phyloP scores from a whole-genome alignment of 2,329 filamentous ascomycete genomes.

The Nigrospora sphaerica region DNA sequence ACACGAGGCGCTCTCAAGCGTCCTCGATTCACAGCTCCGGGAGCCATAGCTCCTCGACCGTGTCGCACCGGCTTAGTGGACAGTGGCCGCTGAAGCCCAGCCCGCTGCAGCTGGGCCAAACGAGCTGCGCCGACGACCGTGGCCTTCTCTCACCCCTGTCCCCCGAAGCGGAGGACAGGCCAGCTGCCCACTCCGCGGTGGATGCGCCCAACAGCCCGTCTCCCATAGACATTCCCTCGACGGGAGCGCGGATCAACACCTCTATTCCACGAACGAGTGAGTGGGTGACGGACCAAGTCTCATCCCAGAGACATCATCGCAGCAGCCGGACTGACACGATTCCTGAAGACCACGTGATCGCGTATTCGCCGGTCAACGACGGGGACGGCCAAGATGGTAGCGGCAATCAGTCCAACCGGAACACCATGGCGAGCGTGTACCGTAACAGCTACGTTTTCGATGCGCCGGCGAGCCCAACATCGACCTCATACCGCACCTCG shows the following conservation, averaged over 20 bases:
- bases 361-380: neutral
- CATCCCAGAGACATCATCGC: neutral
- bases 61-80: neutral
- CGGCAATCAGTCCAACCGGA: neutral
- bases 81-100: neutral
- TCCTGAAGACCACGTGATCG: neutral
- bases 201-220: too few species aligned
- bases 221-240: too few species aligned
- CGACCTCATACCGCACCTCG: slow-evolving; percentile 1
- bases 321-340: neutral
- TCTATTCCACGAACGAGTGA: neutral
- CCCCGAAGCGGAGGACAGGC: too few species aligned
- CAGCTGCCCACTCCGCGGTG: too few species aligned
- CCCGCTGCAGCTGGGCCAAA: too few species aligned
- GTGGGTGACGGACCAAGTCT: slow-evolving; percentile 3
- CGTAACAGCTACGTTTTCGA: neutral
- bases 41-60: neutral
- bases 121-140: neutral
- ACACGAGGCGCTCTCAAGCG: neutral
- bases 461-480: neutral
- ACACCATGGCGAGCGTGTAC: neutral
- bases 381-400: neutral
- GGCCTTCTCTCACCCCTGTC: too few species aligned
- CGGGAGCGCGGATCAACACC: too few species aligned
- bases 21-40: neutral